Percentiles rank a stretch among this genome's conserved stretches.
Evolutionary conservation across 345 rosid genomes (phyloP).

Genomic region (Psidium friedrichsthalianum): DNA sequence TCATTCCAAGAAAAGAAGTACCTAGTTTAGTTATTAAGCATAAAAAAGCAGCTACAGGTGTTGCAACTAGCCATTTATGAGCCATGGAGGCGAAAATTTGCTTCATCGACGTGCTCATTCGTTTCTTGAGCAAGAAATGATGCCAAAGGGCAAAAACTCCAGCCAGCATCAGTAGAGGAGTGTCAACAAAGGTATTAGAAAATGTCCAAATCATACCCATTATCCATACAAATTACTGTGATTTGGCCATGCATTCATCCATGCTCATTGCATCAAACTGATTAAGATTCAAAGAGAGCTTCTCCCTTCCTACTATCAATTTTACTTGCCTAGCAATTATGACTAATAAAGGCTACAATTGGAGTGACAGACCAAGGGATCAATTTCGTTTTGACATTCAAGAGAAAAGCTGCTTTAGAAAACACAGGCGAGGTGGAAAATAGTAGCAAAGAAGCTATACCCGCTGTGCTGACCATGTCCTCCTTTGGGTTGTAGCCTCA

Average conservation of each 20-base stretch:
- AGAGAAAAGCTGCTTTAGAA: not conserved
- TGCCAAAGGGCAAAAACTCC: not conserved
- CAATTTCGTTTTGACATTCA: not conserved
- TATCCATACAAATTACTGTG: not conserved
- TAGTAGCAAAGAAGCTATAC: conserved; percentile 22
- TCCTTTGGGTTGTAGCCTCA: conserved; percentile 85
- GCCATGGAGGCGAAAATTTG: not conserved
- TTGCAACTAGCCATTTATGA: not conserved
- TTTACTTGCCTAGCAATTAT: not conserved
- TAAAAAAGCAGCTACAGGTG: not conserved
- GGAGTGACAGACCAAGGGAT: not conserved
- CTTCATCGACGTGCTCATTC: not conserved
- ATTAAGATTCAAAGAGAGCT: not conserved
- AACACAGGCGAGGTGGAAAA: not conserved
- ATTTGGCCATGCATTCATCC: not conserved
- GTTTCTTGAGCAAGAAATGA: not conserved
- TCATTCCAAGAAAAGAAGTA: not conserved
- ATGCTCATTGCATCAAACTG: not conserved
- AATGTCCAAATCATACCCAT: not conserved
- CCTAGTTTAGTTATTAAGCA: not conserved
- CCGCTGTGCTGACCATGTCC: conserved; percentile 90
- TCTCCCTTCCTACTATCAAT: not conserved
- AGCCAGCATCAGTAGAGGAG: not conserved
- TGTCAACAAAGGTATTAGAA: not conserved
- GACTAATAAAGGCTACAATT: not conserved